phyloP scores from a whole-genome alignment of 164 flowering plant species.

The Malania oleifera region DNA sequence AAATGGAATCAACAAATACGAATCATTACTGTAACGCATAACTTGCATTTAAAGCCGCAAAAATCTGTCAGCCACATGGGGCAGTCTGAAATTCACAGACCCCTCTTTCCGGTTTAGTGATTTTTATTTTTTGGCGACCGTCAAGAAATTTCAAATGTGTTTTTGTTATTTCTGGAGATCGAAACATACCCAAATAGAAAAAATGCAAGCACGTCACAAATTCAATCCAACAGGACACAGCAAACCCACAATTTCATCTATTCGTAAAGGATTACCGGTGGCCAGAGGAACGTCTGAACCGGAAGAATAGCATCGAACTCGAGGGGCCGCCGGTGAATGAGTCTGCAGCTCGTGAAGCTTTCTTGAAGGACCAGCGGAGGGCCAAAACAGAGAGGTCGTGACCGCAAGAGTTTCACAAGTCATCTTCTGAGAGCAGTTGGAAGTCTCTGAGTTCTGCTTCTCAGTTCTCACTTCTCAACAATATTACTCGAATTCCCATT shows the following conservation, averaged over 20 bases:
- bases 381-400: not conserved
- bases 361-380: conserved; percentile 1
- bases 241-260: not conserved
- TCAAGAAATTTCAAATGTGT: not conserved
- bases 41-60: not conserved
- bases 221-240: not conserved
- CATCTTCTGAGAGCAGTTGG: conserved; percentile 13
- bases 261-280: conserved; percentile 20
- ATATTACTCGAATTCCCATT: too few species aligned
- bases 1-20: not conserved
- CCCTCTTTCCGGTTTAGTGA: not conserved
- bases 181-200: too few species aligned
- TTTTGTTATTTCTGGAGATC: not conserved
- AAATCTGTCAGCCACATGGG: not conserved
- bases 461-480: too few species aligned
- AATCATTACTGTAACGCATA: not conserved
- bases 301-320: conserved; percentile 29
- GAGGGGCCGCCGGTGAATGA: not conserved
- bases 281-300: conserved; percentile 20
- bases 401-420: conserved; percentile 9
- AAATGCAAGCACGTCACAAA: not conserved
- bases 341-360: conserved; percentile 2
- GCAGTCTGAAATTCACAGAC: not conserved
- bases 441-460: too few species aligned
- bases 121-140: not conserved